Percentiles rank a stretch among this genome's conserved stretches.
These are phyloP conservation scores for Nepenthes alata DNA, from an alignment of 179 eudicot genomes.

Conservation along the genomic window DNA sequence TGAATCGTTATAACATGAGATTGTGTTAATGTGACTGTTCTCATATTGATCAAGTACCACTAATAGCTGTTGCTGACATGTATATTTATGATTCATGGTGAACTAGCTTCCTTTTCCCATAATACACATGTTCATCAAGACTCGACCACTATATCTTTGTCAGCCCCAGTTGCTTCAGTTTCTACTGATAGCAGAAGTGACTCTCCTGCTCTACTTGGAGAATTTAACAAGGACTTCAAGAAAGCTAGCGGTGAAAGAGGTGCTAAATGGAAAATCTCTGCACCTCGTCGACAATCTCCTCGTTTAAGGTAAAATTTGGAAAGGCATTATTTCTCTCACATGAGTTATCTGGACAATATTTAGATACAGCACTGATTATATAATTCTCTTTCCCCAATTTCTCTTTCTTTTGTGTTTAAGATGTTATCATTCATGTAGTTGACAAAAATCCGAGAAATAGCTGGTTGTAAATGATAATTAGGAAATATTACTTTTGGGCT, in stretches of 20 bases:
- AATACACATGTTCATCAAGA: conserved; percentile 34
- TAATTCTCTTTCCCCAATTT: too few relatives aligned
- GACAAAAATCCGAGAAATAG: too few relatives aligned
- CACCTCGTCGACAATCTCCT: conserved; percentile 43
- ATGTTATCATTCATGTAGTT: too few relatives aligned
- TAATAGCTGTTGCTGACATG: neutral
- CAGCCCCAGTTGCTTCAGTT: conserved; percentile 62
- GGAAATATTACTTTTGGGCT: too few relatives aligned
- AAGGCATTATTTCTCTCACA: neutral
- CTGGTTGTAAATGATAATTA: too few relatives aligned
- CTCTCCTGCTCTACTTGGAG: conserved; percentile 34
- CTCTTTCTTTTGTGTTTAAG: too few relatives aligned
- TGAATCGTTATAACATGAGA: neutral
- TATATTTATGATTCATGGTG: neutral
- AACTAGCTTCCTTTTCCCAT: conserved; percentile 32
- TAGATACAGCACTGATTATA: too few relatives aligned
- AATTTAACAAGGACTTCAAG: conserved; percentile 24
- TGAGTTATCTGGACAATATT: too few relatives aligned
- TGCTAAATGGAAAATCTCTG: conserved; percentile 24
- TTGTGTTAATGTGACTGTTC: neutral
- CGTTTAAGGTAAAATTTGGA: conserved; percentile 31
- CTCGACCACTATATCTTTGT: conserved; percentile 31
- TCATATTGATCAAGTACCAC: neutral
- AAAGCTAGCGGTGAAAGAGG: conserved; percentile 23
- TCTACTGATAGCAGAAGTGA: conserved; percentile 43